These are phyloP conservation scores for Gloeostereum incarnatum DNA, from an alignment of 768 basidiomycete species.

Conservation along the genomic window DNA sequence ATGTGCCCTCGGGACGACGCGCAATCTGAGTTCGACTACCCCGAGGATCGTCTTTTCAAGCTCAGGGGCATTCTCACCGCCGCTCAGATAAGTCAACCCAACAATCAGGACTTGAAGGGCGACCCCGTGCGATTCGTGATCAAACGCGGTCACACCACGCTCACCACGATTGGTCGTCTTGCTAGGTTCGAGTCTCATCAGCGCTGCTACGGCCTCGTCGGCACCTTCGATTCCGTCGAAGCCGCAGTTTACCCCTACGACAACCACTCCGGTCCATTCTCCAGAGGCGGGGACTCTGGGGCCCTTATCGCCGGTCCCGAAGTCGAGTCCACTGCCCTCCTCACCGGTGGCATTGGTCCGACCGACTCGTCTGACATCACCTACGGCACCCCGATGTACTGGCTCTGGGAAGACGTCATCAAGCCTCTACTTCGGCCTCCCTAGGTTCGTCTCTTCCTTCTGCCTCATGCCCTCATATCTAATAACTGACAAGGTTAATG, in stretches of 20 bases:
- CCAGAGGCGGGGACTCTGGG: constrained; percentile 27
- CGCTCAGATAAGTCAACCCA: constrained; percentile 19
- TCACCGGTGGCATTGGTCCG: constrained; percentile 17
- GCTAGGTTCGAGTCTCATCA: constrained; percentile 22
- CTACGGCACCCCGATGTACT: constrained; percentile 24
- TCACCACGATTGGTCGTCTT: constrained; percentile 25
- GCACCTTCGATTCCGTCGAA: constrained; percentile 17
- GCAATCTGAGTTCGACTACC: constrained; percentile 18
- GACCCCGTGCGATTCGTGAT: constrained; percentile 22
- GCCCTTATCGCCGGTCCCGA: constrained; percentile 19
- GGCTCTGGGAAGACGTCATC: constrained; percentile 19
- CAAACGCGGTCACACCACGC: constrained; percentile 24
- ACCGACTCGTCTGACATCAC: constrained; percentile 19
- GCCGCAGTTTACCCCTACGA: constrained; percentile 17
- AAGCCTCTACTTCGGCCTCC: constrained; percentile 11
- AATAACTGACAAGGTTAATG: not conserved
- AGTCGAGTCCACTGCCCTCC: constrained; percentile 21
- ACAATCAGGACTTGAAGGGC: constrained; percentile 14
- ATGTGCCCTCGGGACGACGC: constrained; percentile 10
- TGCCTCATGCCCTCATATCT: constrained; percentile 14
- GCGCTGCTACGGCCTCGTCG: constrained; percentile 15
- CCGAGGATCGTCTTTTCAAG: constrained; percentile 19
- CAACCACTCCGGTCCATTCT: constrained; percentile 18
- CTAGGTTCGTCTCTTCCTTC: constrained; percentile 15
- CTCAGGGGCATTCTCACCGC: constrained; percentile 20